Base-by-base conservation (phyloP, 2,329 filamentous ascomycete species). In the Trichoderma koningii region DNA sequence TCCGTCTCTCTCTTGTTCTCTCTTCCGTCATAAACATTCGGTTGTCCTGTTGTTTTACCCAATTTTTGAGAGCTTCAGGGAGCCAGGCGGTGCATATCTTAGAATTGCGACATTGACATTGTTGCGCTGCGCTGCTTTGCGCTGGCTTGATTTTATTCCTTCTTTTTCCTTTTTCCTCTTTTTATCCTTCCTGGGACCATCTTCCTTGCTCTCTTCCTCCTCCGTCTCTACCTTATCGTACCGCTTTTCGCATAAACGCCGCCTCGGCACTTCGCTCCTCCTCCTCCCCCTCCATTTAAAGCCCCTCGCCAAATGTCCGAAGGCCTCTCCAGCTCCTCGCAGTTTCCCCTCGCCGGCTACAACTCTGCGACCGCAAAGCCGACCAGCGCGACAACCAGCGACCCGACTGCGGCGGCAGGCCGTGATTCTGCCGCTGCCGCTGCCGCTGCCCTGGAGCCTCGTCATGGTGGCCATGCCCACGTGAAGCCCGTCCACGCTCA, bases 391-490 rank as follows among this genome's bases (percentile, higher is more conserved):
- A 59, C 51, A 30, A 4, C 52, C 15, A 64, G 26, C 67, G 71
- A 71, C 64, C 66, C 69, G 42, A 64, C 69, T 52, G 52, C 67
- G 67, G 67, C 68, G 57, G 62, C 67, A 47, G 60, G 48, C 63
- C 55, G 59, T 53, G 60, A 52, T 62, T 38, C 34, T 38, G 34
- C 34, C 34, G 42, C 38, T 53, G 48, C 63, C 63, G 10, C 34
- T 38, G 34, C 34, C 34, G 45, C 38, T 53, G 48, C 63, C 15
- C 66, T 66, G 41, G 68, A 67, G 56, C 73, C 72, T 74, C 74
- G 76, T 69, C 68, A 78, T 78, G 76, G 74, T 66, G 68, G 67
- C 68, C 70, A 70, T 69, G 30, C 69, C 66, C 64, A 65, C 70
- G 57, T 69, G 68, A 64, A 68, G 65, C 67, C 70, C 67, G 69